Base-by-base conservation (phyloP, 2,329 filamentous ascomycete genomes). In the Hansfordia pulvinata region DNA sequence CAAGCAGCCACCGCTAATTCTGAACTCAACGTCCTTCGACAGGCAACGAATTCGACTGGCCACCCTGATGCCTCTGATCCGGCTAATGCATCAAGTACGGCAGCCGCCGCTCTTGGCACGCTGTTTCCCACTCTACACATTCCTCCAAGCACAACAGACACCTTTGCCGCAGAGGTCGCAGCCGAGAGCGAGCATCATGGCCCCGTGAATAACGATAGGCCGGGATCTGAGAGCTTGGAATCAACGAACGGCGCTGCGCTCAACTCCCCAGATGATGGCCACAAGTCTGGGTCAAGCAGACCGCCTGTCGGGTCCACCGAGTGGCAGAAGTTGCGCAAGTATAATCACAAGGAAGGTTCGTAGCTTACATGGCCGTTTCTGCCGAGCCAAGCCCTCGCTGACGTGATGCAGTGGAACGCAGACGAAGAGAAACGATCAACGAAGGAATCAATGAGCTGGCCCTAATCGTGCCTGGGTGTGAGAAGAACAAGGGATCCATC, bases 401-500 rank as follows among this genome's bases (percentile, higher is more conserved):
- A n/a, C n/a, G n/a, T n/a, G n/a, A n/a, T 23, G 10, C 29, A 96
- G 90, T 98, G 35, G 90, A 98, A 57, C 84, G 90, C 33, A 83
- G 90, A 32, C 84, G 90, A 23, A 82, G 90, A 36, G 90, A 98
- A 56, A 94, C 90, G 0, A 98, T 98, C 51, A 98, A 98, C 39
- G 90, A 98, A 55, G 90, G 90, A 26, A 98, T 98, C 42, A 96
- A 94, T 46, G 90, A 96, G 53, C 71, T 98, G 17, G 83, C 88
- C 39, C 96, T 94, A 59, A 93, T 98, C 38, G 90, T 98, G 1
- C 90, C 90, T 0, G 85, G 85, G 10, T 94, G 88, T 44, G 90
- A 98, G 56, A 98, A 96, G 65, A 96, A 98, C 62, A 98, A 98
- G 56, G 90, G 90, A 1, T 92, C 85, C 3, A 96, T 98, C 37